These are phyloP conservation scores for Xylogone sp. DNA, from an alignment of 2,329 filamentous ascomycete genomes.

Conservation along the genomic window DNA sequence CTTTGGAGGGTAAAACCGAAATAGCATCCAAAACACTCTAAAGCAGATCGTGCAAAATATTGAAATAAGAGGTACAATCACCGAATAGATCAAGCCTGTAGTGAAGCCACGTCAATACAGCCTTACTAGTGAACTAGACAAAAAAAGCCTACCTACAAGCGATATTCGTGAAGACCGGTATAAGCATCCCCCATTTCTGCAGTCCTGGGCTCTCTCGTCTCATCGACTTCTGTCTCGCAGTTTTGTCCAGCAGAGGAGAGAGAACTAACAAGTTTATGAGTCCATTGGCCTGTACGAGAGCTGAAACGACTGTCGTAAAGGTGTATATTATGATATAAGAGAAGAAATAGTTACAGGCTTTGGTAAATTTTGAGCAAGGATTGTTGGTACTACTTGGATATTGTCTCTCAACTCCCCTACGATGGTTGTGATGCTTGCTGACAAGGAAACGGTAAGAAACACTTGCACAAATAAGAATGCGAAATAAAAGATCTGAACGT, in stretches of 20 bases:
- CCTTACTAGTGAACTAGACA: neutral
- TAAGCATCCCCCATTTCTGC: slow-evolving; percentile 9
- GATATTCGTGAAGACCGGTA: slow-evolving; percentile 13
- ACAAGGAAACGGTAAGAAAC: slow-evolving; percentile 58
- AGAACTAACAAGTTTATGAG: slow-evolving; percentile 13
- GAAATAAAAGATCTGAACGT: slow-evolving; percentile 65
- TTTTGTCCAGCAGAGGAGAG: slow-evolving; percentile 8
- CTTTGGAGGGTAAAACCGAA: slow-evolving; percentile 9
- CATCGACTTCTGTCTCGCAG: slow-evolving; percentile 7
- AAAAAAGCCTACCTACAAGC: slow-evolving; percentile 13
- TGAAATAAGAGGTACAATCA: slow-evolving; percentile 15
- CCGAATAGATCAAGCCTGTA: slow-evolving; percentile 17
- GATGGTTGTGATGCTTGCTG: slow-evolving; percentile 12
- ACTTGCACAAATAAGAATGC: slow-evolving; percentile 66
- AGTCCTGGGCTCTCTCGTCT: slow-evolving; percentile 1
- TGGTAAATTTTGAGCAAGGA: slow-evolving; percentile 19
- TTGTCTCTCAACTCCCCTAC: slow-evolving; percentile 9
- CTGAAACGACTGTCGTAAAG: slow-evolving; percentile 9
- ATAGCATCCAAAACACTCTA: slow-evolving; percentile 13
- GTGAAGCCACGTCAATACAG: slow-evolving; percentile 3
- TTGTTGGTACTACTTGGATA: neutral
- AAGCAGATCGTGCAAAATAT: slow-evolving; percentile 13
- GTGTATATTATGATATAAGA: slow-evolving; percentile 18
- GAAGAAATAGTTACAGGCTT: slow-evolving; percentile 21
- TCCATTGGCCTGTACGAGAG: slow-evolving; percentile 9